Conservation (phyloP, 352 stramenopile species). For the Globisporangium alternatum region DNA sequence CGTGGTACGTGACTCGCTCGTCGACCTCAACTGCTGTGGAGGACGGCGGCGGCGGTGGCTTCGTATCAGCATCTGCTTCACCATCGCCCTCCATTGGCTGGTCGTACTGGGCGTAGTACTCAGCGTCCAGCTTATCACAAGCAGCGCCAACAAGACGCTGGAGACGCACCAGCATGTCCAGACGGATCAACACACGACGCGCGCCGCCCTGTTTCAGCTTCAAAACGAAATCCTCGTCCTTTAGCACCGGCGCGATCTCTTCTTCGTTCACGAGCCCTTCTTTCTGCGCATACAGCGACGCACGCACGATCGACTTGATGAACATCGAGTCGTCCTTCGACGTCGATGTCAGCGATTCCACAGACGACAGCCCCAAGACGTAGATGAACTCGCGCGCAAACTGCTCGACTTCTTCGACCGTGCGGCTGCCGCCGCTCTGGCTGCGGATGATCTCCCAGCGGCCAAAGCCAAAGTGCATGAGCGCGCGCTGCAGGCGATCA, state of each 20-base stretch:
- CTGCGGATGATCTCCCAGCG: constrained; percentile 88
- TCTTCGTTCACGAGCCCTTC: constrained; percentile 77
- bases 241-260: constrained; percentile 66
- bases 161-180: constrained; percentile 85
- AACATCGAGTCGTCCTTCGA: constrained; percentile 82
- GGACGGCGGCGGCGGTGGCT: constrained; percentile 16
- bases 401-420: constrained; percentile 75
- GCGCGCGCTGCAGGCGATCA: constrained; percentile 74
- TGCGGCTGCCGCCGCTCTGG: constrained; percentile 83
- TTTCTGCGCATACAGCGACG: constrained; percentile 55
- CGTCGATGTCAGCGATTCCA: constrained; percentile 39
- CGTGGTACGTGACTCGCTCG: constrained; percentile 66
- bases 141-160: constrained; percentile 54
- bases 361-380: constrained; percentile 71
- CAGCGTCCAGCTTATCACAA: constrained; percentile 57
- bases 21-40: constrained; percentile 56
- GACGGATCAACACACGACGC: constrained; percentile 75
- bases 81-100: neutral
- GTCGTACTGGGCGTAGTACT: constrained; percentile 31
- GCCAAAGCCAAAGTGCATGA: constrained; percentile 88
- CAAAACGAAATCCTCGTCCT: constrained; percentile 86
- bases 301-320: constrained; percentile 77
- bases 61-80: constrained; percentile 7
- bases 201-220: constrained; percentile 84
- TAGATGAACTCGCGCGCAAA: constrained; percentile 89